Percentiles rank a stretch among this genome's conserved stretches.
phyloP scores from a whole-genome alignment of 108 stramenopile genomes.

The Cyclostephanos tholiformis region DNA sequence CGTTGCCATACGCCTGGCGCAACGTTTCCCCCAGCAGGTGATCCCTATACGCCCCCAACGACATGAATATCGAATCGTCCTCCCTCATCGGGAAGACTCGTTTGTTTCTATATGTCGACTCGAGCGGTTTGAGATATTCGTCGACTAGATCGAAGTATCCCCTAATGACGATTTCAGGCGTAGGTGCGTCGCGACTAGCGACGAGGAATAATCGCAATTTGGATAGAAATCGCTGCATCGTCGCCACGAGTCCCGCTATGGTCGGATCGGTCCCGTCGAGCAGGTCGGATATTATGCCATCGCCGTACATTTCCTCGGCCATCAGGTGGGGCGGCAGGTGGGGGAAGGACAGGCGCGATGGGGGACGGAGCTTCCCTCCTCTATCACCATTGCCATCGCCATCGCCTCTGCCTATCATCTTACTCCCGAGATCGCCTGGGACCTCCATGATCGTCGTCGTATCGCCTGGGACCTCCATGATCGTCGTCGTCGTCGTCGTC shows the following conservation, averaged over 20 bases:
- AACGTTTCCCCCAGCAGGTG: slow-evolving; percentile 81
- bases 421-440: slow-evolving; percentile 3
- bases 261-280: slow-evolving; percentile 49
- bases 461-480: slow-evolving; percentile 8
- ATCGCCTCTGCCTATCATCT: slow-evolving; percentile 5
- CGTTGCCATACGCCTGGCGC: slow-evolving; percentile 74
- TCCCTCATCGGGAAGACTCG: slow-evolving; percentile 71
- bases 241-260: slow-evolving; percentile 57
- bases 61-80: slow-evolving; percentile 83
- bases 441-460: slow-evolving; percentile 27
- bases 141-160: slow-evolving; percentile 55
- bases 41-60: slow-evolving; percentile 90
- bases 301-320: slow-evolving; percentile 36
- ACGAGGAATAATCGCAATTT: slow-evolving; percentile 47
- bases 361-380: neutral
- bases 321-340: slow-evolving; percentile 21
- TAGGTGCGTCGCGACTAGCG: slow-evolving; percentile 30
- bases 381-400: slow-evolving; percentile 6
- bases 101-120: slow-evolving; percentile 55
- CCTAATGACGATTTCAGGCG: slow-evolving; percentile 33
- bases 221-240: slow-evolving; percentile 55
- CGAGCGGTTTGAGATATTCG: slow-evolving; percentile 53
- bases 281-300: slow-evolving; percentile 27
- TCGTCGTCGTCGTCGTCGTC: slow-evolving; percentile 26
- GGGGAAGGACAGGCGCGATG: slow-evolving; percentile 1